A percentile compares a stretch with the other conserved stretches of the same genome.
Conservation (phyloP, 495 filamentous ascomycete species). For the Aspergillus sclerotioniger region DNA sequence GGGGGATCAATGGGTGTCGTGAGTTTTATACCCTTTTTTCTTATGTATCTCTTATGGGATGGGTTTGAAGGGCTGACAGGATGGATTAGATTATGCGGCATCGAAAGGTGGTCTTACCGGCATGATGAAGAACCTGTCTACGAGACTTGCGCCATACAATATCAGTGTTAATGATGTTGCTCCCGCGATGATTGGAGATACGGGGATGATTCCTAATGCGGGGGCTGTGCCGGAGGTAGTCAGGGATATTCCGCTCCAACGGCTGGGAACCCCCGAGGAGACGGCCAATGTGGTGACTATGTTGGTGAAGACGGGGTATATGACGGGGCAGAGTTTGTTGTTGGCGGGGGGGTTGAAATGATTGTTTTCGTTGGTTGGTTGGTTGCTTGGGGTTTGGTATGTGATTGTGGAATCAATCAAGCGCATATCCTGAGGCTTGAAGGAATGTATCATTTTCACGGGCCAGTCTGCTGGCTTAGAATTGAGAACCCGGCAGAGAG, state of each 20-base stretch:
- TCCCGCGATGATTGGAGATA: constrained; percentile 71
- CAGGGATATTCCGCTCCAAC: constrained; percentile 56
- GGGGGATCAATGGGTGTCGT: constrained; percentile 66
- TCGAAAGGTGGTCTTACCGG: constrained; percentile 63
- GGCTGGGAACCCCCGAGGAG: constrained; percentile 65
- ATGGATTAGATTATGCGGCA: constrained; percentile 57
- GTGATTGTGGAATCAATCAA: too few species aligned
- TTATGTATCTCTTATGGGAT: neutral
- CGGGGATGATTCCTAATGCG: constrained; percentile 61
- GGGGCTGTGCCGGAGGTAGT: constrained; percentile 54
- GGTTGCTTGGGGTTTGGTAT: too few species aligned
- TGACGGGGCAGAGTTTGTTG: constrained; percentile 62
- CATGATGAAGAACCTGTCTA: constrained; percentile 65
- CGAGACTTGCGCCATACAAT: constrained; percentile 57
- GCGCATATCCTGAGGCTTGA: too few species aligned
- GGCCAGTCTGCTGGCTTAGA: too few species aligned
- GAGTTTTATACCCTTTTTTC: constrained; percentile 19
- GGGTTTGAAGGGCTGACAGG: neutral
- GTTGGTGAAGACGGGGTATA: constrained; percentile 66
- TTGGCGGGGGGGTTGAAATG: constrained; percentile 56
- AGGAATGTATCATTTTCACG: too few species aligned
- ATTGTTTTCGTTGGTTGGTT: too few species aligned
- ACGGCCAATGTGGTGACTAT: constrained; percentile 66
- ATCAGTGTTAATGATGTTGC: constrained; percentile 77
- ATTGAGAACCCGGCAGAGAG: too few species aligned